Conservation (phyloP, 2,329 filamentous ascomycete genomes). For the Sclerotinia minor region DNA sequence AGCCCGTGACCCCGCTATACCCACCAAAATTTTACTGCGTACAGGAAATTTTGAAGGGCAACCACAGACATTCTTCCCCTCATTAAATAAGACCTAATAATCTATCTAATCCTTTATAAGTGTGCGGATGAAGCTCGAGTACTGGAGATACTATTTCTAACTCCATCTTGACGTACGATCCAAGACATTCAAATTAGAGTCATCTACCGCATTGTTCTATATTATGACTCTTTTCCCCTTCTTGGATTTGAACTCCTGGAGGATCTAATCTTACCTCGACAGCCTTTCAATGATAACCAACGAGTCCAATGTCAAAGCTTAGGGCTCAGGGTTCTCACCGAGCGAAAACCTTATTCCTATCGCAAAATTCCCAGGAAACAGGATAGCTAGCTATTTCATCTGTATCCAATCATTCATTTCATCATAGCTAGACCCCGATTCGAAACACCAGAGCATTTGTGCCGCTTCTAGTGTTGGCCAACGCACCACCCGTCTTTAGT, state of each 20-base stretch:
- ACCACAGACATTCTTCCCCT: not conserved
- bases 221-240: not conserved
- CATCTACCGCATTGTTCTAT: constrained; percentile 6
- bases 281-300: not conserved
- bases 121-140: not conserved
- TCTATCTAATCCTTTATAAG: not conserved
- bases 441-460: constrained; percentile 19
- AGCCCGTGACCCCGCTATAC: not conserved
- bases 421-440: constrained; percentile 2
- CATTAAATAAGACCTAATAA: not conserved
- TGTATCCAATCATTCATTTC: not conserved
- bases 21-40: not conserved
- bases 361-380: constrained; percentile 7
- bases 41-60: constrained; percentile 7
- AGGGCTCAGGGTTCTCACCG: not conserved
- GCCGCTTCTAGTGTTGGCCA: not conserved
- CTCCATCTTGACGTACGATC: not conserved
- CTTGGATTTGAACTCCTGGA: not conserved
- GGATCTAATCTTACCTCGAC: not conserved
- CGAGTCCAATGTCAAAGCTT: not conserved
- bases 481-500: constrained; percentile 11
- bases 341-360: not conserved
- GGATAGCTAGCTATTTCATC: not conserved
- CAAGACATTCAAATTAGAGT: not conserved
- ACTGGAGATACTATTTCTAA: not conserved